A percentile compares a stretch with the other conserved stretches of the same genome.
Evolutionary conservation across 192 early-diverging fungal species (phyloP).

Genomic region (Geranomyces variabilis): DNA sequence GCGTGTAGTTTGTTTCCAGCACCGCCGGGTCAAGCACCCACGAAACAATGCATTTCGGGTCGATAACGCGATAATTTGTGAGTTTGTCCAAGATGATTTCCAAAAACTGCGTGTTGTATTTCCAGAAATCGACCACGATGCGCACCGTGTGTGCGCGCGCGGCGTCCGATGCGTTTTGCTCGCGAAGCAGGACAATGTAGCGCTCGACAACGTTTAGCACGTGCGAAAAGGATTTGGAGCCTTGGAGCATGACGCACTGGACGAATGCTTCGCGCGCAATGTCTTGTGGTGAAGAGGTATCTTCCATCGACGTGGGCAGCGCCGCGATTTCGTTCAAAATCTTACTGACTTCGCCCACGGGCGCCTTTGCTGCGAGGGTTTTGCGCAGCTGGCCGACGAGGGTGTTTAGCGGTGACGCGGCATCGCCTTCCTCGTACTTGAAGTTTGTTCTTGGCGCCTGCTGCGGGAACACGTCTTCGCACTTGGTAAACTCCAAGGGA

Average conservation of each 20-base stretch:
- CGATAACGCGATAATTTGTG: conserved; percentile 92
- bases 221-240: conserved; percentile 93
- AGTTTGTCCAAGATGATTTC: conserved; percentile 94
- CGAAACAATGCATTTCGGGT: conserved; percentile 76
- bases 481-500: conserved; percentile 61
- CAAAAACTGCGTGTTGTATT: conserved; percentile 83
- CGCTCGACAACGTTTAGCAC: conserved; percentile 89
- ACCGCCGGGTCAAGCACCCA: conserved; percentile 66
- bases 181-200: conserved; percentile 68
- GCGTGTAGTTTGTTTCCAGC: conserved; percentile 34
- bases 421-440: conserved; percentile 56
- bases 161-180: conserved; percentile 62
- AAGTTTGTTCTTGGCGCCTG: conserved; percentile 73
- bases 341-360: conserved; percentile 20
- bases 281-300: not conserved
- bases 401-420: conserved; percentile 10
- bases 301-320: conserved; percentile 3
- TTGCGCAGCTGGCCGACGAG: conserved; percentile 31
- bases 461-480: conserved; percentile 59
- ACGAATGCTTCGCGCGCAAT: conserved; percentile 75
- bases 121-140: conserved; percentile 86
- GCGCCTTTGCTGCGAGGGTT: conserved; percentile 21
- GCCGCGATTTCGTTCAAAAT: conserved; percentile 33
- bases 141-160: conserved; percentile 74
- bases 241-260: conserved; percentile 82